Percentiles rank a stretch among this genome's conserved stretches.
phyloP scores from a whole-genome alignment of 352 stramenopile species.

The Phytophthora melonis region DNA sequence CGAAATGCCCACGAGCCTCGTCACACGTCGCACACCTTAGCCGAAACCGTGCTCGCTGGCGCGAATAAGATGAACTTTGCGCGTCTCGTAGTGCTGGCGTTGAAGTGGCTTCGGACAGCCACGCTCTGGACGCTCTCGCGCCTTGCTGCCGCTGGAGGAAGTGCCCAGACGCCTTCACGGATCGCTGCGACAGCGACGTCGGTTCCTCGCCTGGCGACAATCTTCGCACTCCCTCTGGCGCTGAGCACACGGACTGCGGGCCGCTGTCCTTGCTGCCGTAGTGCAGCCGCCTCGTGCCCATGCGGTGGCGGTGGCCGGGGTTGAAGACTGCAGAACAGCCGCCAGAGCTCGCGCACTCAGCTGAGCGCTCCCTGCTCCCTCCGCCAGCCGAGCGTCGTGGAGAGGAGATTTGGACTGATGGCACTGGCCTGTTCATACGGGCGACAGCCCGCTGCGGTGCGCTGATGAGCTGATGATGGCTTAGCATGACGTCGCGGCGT shows the following conservation, averaged over 20 bases:
- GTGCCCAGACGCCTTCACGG: too few relatives aligned
- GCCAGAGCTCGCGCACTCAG: neutral
- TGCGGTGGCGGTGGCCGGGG: neutral
- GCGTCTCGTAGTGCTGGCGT: neutral
- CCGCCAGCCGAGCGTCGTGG: neutral
- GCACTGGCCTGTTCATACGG: neutral
- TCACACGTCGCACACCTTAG: constrained; percentile 8
- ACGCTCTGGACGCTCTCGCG: neutral
- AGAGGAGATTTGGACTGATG: neutral
- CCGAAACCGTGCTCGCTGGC: neutral
- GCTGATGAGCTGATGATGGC: neutral
- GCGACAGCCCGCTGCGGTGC: neutral
- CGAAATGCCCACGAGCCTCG: constrained; percentile 20
- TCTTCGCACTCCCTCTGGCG: neutral
- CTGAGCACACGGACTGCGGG: neutral
- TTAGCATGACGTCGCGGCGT: neutral
- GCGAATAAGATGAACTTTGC: neutral
- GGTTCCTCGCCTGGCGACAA: neutral
- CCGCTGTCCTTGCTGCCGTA: neutral
- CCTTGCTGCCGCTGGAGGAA: neutral
- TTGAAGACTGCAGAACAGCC: neutral
- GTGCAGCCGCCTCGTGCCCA: neutral
- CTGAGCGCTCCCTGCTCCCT: neutral
- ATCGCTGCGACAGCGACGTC: neutral
- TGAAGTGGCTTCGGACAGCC: neutral